Evolutionary conservation across 2,329 filamentous ascomycete species (phyloP).

Genomic region (Metarhizium humberi): DNA sequence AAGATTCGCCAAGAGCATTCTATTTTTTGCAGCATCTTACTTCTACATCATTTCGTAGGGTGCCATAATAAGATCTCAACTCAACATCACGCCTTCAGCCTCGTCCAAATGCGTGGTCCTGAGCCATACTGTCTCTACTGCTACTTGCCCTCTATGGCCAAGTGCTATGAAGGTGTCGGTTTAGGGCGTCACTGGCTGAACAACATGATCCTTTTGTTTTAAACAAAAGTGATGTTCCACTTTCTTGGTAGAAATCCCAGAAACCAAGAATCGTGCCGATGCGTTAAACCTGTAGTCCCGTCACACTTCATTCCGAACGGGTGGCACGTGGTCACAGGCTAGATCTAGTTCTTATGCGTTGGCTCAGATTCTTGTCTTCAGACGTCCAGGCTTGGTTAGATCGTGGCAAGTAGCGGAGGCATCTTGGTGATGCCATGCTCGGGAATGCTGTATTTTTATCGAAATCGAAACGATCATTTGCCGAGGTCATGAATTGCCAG

Average conservation of each 20-base stretch:
- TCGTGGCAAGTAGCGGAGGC: too few relatives aligned
- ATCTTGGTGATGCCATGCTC: too few relatives aligned
- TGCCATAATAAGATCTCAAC: neutral
- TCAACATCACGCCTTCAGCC: neutral
- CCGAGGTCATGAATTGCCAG: constrained; percentile 19
- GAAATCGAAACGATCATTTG: neutral
- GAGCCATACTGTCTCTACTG: neutral
- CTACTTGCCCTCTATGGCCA: neutral
- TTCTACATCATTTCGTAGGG: neutral
- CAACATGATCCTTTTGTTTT: neutral
- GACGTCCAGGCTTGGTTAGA: too few relatives aligned
- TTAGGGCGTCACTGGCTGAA: neutral
- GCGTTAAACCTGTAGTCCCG: too few relatives aligned
- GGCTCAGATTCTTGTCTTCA: neutral
- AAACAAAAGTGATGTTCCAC: neutral
- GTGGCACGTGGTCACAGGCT: neutral
- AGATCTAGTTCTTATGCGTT: neutral
- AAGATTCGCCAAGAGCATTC: neutral
- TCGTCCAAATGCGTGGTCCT: neutral
- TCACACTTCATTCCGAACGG: too few relatives aligned
- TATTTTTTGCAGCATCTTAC: neutral
- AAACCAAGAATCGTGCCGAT: neutral
- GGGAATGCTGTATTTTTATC: too few relatives aligned
- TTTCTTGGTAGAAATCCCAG: neutral
- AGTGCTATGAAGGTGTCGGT: neutral